Evolutionary conservation across 306 rosid species (phyloP).

Genomic region (Delonix regia): DNA sequence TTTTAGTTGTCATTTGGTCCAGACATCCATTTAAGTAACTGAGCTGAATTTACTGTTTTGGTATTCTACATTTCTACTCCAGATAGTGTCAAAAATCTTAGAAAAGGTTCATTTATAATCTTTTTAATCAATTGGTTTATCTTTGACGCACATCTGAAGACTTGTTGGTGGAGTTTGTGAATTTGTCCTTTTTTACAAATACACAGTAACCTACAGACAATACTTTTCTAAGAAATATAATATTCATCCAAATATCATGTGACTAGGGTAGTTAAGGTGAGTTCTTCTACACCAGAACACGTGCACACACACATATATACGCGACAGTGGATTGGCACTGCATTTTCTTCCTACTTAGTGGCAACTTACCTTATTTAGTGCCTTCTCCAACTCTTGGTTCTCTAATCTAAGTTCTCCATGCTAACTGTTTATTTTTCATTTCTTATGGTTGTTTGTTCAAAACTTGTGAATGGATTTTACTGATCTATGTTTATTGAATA

Average conservation of each 20-base stretch:
- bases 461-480: conserved; percentile 6
- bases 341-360: not conserved
- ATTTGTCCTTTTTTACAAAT: not conserved
- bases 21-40: not conserved
- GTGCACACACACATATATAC: not conserved
- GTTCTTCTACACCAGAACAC: not conserved
- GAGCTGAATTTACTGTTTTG: conserved; percentile 7
- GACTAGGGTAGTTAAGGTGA: conserved; percentile 13
- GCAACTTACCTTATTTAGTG: conserved; percentile 13
- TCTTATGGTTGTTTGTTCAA: not conserved
- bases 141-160: conserved; percentile 10
- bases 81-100: not conserved
- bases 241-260: conserved; percentile 5
- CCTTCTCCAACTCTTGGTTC: conserved; percentile 5
- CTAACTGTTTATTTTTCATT: not conserved
- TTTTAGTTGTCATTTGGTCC: not conserved
- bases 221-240: conserved; percentile 1
- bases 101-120: not conserved
- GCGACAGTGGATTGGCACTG: not conserved
- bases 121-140: conserved; percentile 3
- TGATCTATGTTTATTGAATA: conserved; percentile 2
- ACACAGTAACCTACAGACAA: not conserved
- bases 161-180: not conserved
- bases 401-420: not conserved
- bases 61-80: not conserved